Evolutionary conservation across 2,329 filamentous ascomycete species (phyloP).

Genomic region (Fusarium sp.): DNA sequence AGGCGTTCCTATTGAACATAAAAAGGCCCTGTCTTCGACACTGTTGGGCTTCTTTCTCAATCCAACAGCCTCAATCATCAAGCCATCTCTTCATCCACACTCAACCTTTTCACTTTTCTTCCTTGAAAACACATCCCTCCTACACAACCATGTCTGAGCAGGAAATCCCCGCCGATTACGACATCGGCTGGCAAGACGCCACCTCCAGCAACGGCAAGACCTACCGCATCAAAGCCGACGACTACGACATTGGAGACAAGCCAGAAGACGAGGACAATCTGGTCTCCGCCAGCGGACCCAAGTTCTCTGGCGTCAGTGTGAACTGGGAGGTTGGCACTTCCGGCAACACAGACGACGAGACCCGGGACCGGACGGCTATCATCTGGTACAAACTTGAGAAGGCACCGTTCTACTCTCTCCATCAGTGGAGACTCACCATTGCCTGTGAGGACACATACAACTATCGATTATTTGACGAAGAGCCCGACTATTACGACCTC

Average conservation of each 20-base stretch:
- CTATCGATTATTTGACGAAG: neutral
- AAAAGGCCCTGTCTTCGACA: neutral
- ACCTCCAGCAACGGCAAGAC: neutral
- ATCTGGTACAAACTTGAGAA: neutral
- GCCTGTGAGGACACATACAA: neutral
- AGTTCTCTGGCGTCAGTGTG: neutral
- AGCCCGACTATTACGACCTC: neutral
- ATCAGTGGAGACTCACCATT: neutral
- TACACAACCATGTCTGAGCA: neutral
- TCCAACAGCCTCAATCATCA: neutral
- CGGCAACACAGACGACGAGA: neutral
- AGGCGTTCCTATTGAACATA: neutral
- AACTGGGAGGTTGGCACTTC: neutral
- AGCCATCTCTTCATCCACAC: neutral
- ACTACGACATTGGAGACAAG: neutral
- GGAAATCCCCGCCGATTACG: neutral
- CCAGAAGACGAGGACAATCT: neutral
- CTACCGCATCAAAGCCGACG: neutral
- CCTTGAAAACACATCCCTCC: neutral
- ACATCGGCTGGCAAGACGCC: neutral
- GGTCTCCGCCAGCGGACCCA: neutral
- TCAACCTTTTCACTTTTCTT: neutral
- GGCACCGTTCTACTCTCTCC: neutral
- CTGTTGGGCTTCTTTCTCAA: neutral
- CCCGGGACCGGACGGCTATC: neutral